A percentile compares a stretch with the other conserved stretches of the same genome.
Evolutionary conservation across 2,329 filamentous ascomycete genomes (phyloP).

Genomic region (Plenodomus lindquistii): DNA sequence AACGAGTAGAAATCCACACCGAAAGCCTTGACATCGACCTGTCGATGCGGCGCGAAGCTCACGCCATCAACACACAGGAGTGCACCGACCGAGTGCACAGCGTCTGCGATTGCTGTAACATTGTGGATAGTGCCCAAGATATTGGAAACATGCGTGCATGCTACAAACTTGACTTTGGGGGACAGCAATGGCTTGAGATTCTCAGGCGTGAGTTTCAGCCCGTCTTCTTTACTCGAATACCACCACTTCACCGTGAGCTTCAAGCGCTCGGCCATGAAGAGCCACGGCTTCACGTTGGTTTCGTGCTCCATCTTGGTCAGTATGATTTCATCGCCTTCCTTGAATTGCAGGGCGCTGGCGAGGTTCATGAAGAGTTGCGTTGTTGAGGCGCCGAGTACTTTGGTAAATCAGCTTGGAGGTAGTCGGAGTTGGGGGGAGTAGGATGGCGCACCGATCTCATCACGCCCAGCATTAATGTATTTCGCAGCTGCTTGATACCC

Average conservation of each 20-base stretch:
- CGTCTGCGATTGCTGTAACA: constrained; percentile 58
- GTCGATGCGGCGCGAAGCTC: constrained; percentile 73
- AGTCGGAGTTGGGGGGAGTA: too few species aligned
- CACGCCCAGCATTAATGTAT: constrained; percentile 69
- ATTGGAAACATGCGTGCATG: constrained; percentile 75
- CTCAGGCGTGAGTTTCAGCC: constrained; percentile 60
- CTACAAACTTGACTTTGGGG: constrained; percentile 68
- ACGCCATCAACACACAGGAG: constrained; percentile 76
- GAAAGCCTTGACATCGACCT: constrained; percentile 68
- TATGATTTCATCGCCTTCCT: constrained; percentile 65
- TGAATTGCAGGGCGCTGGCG: constrained; percentile 36
- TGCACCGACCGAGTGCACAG: constrained; percentile 58
- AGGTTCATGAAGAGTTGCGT: constrained; percentile 78
- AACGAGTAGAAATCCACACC: constrained; percentile 79
- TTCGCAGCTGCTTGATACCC: constrained; percentile 68
- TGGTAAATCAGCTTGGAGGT: too few species aligned
- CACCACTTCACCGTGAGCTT: constrained; percentile 72
- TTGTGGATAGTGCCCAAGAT: constrained; percentile 73
- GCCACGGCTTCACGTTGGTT: constrained; percentile 75
- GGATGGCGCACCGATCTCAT: constrained; percentile 63
- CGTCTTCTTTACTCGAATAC: constrained; percentile 53
- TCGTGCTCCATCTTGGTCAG: constrained; percentile 76
- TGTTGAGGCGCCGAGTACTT: constrained; percentile 72
- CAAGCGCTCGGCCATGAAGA: constrained; percentile 65
- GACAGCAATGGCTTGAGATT: constrained; percentile 64